Evolutionary conservation across 768 basidiomycete genomes (phyloP).

Genomic region (Termitomyces sp.): DNA sequence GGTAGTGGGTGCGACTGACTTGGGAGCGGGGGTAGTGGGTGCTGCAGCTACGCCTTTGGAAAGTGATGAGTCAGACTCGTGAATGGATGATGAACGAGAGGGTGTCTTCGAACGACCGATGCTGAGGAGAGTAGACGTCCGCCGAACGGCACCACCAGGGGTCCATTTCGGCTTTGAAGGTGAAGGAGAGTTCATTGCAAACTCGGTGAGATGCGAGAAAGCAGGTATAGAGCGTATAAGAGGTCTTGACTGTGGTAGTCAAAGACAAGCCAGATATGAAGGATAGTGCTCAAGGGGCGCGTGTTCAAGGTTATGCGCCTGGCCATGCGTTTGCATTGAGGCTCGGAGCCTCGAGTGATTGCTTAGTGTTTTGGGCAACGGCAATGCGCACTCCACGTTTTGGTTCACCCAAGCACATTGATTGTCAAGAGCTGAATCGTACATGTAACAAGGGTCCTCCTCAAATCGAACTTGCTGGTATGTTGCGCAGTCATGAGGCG

Average conservation of each 20-base stretch:
- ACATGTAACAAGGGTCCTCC: neutral
- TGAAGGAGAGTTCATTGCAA: slow-evolving; percentile 4
- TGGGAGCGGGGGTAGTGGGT: too few relatives aligned
- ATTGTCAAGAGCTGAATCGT: neutral
- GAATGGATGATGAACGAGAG: slow-evolving; percentile 3
- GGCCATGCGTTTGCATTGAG: slow-evolving; percentile 8
- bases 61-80: slow-evolving; percentile 2
- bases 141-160: slow-evolving; percentile 6
- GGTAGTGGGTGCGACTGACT: neutral
- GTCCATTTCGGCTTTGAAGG: slow-evolving; percentile 7
- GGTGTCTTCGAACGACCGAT: slow-evolving; percentile 7
- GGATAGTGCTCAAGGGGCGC: neutral
- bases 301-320: slow-evolving; percentile 4
- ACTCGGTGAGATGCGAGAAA: neutral
- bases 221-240: neutral
- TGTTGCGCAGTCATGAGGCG: neutral
- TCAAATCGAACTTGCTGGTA: neutral
- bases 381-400: slow-evolving; percentile 3
- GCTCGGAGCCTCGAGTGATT: slow-evolving; percentile 3
- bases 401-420: neutral
- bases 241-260: slow-evolving; percentile 5
- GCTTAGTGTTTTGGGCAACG: neutral
- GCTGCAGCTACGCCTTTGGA: neutral
- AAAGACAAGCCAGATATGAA: slow-evolving; percentile 3
- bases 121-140: slow-evolving; percentile 6